These are phyloP conservation scores for Cryptococcus floricola DNA, from an alignment of 1,284 basidiomycete genomes.

Conservation along the genomic window DNA sequence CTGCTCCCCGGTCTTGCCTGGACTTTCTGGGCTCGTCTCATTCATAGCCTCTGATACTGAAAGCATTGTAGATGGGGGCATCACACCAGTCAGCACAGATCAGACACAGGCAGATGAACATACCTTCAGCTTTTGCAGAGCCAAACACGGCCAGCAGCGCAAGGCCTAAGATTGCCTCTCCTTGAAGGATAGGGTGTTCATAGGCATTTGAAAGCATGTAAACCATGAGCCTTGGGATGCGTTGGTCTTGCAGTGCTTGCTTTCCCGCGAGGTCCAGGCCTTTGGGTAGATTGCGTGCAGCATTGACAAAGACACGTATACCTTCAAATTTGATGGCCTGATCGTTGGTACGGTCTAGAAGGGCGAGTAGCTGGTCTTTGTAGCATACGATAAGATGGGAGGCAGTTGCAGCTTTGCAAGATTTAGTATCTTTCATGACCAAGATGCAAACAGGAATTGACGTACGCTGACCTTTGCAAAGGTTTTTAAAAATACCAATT, in stretches of 20 bases:
- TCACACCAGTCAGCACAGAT: no score
- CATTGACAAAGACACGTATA: conserved; percentile 79
- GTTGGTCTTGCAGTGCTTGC: conserved; percentile 54
- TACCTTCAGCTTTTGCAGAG: not conserved
- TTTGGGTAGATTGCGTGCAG: conserved; percentile 59
- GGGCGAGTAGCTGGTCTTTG: conserved; percentile 61
- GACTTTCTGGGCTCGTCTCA: no score
- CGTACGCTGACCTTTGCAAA: conserved; percentile 72
- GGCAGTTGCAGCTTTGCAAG: conserved; percentile 6
- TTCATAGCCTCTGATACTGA: no score
- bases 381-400: conserved; percentile 16
- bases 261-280: conserved; percentile 50
- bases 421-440: not conserved
- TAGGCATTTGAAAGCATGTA: conserved; percentile 70
- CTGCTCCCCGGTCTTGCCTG: no score
- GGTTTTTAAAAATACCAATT: conserved; percentile 81
- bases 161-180: conserved; percentile 81
- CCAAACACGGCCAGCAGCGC: conserved; percentile 58
- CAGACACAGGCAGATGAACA: not conserved
- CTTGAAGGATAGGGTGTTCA: conserved; percentile 78
- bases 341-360: conserved; percentile 75
- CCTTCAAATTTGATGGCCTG: conserved; percentile 81
- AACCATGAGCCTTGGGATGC: conserved; percentile 62
- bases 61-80: no score
- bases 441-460: conserved; percentile 1